Percentiles rank a stretch among this genome's conserved stretches.
phyloP scores from a whole-genome alignment of 768 basidiomycete genomes.

The Mycena epipterygia region DNA sequence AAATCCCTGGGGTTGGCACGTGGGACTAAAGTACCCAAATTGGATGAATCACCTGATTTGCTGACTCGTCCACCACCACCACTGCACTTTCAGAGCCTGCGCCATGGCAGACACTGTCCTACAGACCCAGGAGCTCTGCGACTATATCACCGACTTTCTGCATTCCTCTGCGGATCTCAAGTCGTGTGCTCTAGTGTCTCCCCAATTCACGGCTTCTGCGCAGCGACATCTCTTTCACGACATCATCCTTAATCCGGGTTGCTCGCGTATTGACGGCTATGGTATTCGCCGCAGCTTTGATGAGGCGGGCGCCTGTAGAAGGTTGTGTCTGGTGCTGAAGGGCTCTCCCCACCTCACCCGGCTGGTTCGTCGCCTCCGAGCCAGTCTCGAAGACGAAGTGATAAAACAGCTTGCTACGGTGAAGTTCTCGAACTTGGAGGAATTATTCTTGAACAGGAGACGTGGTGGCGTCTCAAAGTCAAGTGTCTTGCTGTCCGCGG shows the following conservation, averaged over 20 bases:
- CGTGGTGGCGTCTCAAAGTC: neutral
- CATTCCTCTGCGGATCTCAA: neutral
- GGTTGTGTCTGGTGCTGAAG: neutral
- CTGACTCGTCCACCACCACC: too few relatives aligned
- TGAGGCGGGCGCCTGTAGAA: neutral
- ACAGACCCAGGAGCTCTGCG: conserved; percentile 1
- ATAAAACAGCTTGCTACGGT: neutral
- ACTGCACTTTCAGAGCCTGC: too few relatives aligned
- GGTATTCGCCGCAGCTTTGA: neutral
- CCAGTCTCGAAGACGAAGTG: neutral
- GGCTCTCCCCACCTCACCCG: neutral
- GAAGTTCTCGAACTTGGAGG: neutral
- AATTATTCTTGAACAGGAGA: neutral
- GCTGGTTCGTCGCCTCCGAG: neutral
- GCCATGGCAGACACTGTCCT: too few relatives aligned
- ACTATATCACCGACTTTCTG: neutral
- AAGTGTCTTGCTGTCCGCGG: neutral
- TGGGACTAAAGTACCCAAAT: too few relatives aligned
- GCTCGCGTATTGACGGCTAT: neutral
- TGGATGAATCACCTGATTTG: too few relatives aligned
- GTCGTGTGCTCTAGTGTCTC: neutral
- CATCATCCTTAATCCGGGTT: neutral
- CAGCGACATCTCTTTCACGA: conserved; percentile 10
- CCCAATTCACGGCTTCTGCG: neutral
- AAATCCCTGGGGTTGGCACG: too few relatives aligned